phyloP scores from a whole-genome alignment of 2,329 filamentous ascomycete species.

The Apiospora kogelbergensis region DNA sequence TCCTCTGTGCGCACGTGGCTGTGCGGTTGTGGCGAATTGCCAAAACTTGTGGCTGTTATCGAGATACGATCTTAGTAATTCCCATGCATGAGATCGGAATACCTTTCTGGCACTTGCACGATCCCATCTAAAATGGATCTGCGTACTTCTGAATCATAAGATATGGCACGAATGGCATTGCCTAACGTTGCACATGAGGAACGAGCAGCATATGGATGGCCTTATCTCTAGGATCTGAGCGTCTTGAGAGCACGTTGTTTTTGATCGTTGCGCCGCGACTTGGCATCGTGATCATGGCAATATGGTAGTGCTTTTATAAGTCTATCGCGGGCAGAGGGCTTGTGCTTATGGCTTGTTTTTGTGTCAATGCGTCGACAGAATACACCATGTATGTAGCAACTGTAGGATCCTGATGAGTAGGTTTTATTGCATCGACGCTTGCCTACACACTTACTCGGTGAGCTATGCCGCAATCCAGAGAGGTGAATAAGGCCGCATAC shows the following conservation, averaged over 20 bases:
- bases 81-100: not conserved
- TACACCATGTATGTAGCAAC: not conserved
- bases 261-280: not conserved
- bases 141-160: not conserved
- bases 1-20: not conserved
- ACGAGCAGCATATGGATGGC: not conserved
- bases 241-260: not conserved
- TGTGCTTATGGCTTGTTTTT: not conserved
- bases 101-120: not conserved
- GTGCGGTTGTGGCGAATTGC: not conserved
- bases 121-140: not conserved
- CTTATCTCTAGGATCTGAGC: not conserved
- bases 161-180: not conserved
- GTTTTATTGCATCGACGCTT: not conserved
- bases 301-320: not conserved
- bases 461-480: not conserved
- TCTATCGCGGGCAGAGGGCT: not conserved
- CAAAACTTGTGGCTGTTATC: not conserved
- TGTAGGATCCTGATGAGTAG: not conserved
- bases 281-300: not conserved
- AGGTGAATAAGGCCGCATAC: not conserved
- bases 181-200: not conserved
- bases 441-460: not conserved
- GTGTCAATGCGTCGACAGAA: not conserved
- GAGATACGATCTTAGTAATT: not conserved